phyloP scores from a whole-genome alignment of 169 alveolate genomes.

The Blepharisma undulans region DNA sequence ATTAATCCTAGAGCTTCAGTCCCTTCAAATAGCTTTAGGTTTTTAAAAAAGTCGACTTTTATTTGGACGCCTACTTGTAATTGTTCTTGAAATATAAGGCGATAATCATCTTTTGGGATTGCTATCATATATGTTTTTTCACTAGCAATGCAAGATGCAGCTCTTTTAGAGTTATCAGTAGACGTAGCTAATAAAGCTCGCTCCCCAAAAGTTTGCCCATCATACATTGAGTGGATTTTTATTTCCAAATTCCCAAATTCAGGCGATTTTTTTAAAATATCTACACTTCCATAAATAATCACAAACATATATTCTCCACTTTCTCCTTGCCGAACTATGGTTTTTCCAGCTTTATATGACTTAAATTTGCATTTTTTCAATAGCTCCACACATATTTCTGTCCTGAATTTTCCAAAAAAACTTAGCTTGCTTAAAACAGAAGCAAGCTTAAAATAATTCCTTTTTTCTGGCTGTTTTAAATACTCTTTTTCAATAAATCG shows the following conservation, averaged over 20 bases:
- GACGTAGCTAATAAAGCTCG: background rate
- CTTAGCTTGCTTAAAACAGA: background rate
- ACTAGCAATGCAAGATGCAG: constrained; percentile 12
- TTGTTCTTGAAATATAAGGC: background rate
- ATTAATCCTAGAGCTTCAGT: background rate
- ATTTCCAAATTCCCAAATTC: constrained; percentile 1
- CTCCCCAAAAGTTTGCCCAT: constrained; percentile 34
- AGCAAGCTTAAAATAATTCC: background rate
- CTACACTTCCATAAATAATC: background rate
- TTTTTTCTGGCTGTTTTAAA: background rate
- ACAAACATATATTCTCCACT: constrained; percentile 20
- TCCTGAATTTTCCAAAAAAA: constrained; percentile 12
- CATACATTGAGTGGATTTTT: background rate
- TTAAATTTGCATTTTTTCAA: background rate
- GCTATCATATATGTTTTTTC: background rate
- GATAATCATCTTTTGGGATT: constrained; percentile 21
- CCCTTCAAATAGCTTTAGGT: background rate
- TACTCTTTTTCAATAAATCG: background rate
- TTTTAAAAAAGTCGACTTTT: constrained; percentile 3
- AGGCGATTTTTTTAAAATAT: background rate
- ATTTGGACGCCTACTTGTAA: background rate
- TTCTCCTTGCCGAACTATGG: constrained; percentile 6
- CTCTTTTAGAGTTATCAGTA: background rate
- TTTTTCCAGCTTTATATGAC: background rate
- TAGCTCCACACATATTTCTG: background rate